phyloP scores from a whole-genome alignment of 768 basidiomycete genomes.

The Terana coerulea region DNA sequence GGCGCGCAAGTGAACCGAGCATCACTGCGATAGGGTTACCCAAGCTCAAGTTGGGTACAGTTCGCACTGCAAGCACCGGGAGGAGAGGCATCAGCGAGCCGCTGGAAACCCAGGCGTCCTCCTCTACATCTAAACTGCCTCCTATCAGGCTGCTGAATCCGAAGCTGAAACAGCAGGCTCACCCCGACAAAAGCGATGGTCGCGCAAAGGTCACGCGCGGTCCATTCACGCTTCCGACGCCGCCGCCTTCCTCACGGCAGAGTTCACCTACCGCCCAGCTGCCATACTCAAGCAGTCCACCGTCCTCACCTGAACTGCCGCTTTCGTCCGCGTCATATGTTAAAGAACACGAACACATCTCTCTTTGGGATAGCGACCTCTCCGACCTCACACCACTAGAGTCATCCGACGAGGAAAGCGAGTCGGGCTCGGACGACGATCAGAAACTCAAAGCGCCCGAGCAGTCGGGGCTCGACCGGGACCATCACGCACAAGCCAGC shows the following conservation, averaged over 20 bases:
- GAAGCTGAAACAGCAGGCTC: no score
- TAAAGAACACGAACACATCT: neutral
- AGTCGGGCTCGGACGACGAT: conserved; percentile 13
- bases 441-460: neutral
- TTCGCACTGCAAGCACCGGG: no score
- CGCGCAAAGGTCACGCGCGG: no score
- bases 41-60: no score
- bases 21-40: no score
- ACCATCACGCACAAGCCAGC: neutral
- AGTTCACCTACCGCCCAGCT: neutral
- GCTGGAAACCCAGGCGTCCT: no score
- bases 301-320: neutral
- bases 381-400: conserved; percentile 25
- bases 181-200: no score
- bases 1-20: no score
- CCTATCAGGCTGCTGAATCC: no score
- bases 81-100: no score
- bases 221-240: neutral
- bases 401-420: conserved; percentile 14
- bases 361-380: conserved; percentile 16
- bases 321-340: neutral
- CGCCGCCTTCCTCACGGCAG: conserved; percentile 3
- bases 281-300: neutral
- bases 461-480: neutral
- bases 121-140: no score